These are phyloP conservation scores for Chrysopogon serrulatus DNA, from an alignment of 176 grass and related monocot genomes.

Conservation along the genomic window DNA sequence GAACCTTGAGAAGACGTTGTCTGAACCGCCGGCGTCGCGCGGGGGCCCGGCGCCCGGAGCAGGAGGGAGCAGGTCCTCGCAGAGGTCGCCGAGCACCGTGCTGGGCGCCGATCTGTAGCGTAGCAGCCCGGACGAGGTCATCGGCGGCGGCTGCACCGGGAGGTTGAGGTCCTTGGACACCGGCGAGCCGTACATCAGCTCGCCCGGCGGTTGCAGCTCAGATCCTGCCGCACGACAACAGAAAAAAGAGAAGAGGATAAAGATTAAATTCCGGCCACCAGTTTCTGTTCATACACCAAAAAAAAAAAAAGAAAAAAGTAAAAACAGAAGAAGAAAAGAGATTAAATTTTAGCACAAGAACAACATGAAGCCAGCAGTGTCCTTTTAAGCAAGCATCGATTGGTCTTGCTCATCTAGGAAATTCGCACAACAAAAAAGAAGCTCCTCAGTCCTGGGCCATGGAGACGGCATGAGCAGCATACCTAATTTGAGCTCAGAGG, in stretches of 20 bases:
- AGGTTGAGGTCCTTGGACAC: constrained; percentile 89
- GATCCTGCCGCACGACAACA: neutral
- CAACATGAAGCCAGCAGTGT: neutral
- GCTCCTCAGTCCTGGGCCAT: no score
- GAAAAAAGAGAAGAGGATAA: no score
- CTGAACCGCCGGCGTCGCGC: constrained; percentile 34
- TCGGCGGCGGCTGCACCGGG: constrained; percentile 54
- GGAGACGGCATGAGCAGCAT: neutral
- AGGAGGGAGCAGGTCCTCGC: constrained; percentile 65
- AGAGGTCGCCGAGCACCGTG: constrained; percentile 65
- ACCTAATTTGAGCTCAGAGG: neutral
- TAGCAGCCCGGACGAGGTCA: constrained; percentile 68
- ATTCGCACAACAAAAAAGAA: no score
- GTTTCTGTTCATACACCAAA: no score
- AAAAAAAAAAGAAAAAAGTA: no score
- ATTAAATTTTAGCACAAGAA: neutral
- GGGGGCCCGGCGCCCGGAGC: constrained; percentile 40
- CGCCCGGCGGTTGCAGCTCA: neutral
- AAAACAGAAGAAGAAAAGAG: no score
- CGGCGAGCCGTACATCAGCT: constrained; percentile 90
- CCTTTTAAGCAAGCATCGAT: neutral
- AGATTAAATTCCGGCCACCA: no score
- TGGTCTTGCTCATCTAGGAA: neutral
- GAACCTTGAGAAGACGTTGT: constrained; percentile 76
- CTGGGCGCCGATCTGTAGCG: constrained; percentile 87